Conservation (phyloP, 202 grass and related monocot genomes). For the Zizania palustris region DNA sequence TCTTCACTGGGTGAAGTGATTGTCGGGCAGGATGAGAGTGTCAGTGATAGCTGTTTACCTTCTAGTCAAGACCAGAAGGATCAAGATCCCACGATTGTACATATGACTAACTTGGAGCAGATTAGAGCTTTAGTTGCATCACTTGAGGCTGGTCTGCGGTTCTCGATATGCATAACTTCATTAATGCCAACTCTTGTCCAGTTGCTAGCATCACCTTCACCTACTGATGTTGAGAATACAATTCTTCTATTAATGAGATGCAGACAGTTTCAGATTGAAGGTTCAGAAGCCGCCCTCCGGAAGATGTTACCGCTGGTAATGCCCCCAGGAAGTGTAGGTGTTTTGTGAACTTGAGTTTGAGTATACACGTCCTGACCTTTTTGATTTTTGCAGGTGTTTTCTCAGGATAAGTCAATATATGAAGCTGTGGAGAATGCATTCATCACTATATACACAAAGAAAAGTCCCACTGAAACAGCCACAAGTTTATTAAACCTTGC, state of each 20-base stretch:
- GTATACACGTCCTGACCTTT: slow-evolving; percentile 19
- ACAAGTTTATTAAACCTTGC: slow-evolving; percentile 74
- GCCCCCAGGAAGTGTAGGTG: slow-evolving; percentile 15
- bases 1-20: slow-evolving; percentile 44
- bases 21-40: slow-evolving; percentile 69
- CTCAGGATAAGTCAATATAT: slow-evolving; percentile 95
- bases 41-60: slow-evolving; percentile 84
- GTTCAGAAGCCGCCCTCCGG: slow-evolving; percentile 78
- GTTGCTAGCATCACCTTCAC: slow-evolving; percentile 79
- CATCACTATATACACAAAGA: slow-evolving; percentile 79
- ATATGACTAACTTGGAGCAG: slow-evolving; percentile 92
- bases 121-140: slow-evolving; percentile 94
- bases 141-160: slow-evolving; percentile 85
- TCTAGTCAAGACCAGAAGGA: slow-evolving; percentile 63
- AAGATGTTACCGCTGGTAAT: slow-evolving; percentile 98
- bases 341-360: slow-evolving; percentile 11
- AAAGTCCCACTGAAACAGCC: slow-evolving; percentile 79
- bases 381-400: slow-evolving; percentile 72
- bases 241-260: slow-evolving; percentile 97
- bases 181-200: slow-evolving; percentile 90
- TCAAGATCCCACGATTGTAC: slow-evolving; percentile 50
- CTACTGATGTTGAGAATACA: slow-evolving; percentile 90
- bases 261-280: slow-evolving; percentile 95
- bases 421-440: slow-evolving; percentile 97
- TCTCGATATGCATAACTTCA: slow-evolving; percentile 78